phyloP scores from a whole-genome alignment of 2,329 filamentous ascomycete species.

The Diaporthe vaccinii region DNA sequence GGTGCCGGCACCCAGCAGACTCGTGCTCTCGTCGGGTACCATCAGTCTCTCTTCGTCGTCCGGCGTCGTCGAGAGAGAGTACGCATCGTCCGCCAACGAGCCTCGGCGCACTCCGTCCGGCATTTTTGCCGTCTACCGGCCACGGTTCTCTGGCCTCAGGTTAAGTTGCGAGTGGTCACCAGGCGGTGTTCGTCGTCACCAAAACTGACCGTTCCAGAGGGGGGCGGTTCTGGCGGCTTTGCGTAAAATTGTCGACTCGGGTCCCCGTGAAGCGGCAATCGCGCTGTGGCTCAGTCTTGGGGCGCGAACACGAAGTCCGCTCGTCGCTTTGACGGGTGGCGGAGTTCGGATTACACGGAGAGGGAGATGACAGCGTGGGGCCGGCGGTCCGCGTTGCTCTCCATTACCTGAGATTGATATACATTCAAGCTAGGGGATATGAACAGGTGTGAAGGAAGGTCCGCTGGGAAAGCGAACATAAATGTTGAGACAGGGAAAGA shows the following conservation, averaged over 20 bases:
- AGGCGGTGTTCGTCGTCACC: not conserved
- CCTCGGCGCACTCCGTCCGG: constrained; percentile 10
- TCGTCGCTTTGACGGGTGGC: constrained; percentile 8
- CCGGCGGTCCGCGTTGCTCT: constrained; percentile 10
- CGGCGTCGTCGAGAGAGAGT: constrained; percentile 34
- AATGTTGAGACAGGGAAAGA: not conserved
- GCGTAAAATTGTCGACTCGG: not conserved
- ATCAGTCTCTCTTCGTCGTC: constrained; percentile 25
- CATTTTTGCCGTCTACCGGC: not conserved
- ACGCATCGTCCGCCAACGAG: constrained; percentile 22
- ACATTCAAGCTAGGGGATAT: not conserved
- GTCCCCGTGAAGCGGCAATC: not conserved
- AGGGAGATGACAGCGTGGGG: constrained; percentile 3
- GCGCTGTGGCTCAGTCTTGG: constrained; percentile 11
- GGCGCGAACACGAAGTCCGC: constrained; percentile 3
- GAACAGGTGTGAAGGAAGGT: not conserved
- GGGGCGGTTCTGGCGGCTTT: constrained; percentile 10
- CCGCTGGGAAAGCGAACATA: not conserved
- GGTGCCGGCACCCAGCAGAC: constrained; percentile 53
- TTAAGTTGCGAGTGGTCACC: not conserved
- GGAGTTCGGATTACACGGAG: constrained; percentile 23
- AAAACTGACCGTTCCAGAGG: not conserved
- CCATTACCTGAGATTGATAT: not conserved
- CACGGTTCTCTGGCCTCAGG: not conserved
- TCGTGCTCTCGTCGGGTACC: constrained; percentile 52